Percentiles rank a stretch among this genome's conserved stretches.
Evolutionary conservation across 768 basidiomycete genomes (phyloP).

Genomic region (Lepiota brunneoincarnata): DNA sequence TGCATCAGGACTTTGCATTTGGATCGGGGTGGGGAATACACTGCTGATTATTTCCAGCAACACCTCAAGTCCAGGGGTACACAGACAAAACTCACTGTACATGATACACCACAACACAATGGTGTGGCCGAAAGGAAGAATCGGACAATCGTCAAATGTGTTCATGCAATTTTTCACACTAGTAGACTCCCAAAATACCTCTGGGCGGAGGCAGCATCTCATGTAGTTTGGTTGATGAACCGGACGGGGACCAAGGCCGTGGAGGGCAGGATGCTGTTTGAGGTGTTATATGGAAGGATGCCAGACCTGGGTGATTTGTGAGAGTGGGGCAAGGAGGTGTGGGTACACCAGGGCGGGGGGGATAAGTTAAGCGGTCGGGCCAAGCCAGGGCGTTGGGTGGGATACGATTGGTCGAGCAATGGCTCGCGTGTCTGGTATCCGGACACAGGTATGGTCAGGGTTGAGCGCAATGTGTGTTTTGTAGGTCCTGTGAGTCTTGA

Average conservation of each 20-base stretch:
- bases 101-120: too few species aligned
- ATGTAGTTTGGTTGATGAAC: too few species aligned
- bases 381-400: conserved; percentile 29
- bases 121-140: conserved; percentile 41
- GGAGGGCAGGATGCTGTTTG: conserved; percentile 24
- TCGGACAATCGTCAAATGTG: conserved; percentile 29
- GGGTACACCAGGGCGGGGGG: conserved; percentile 17
- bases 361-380: conserved; percentile 16
- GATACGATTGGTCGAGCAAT: conserved; percentile 24
- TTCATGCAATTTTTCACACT: conserved; percentile 31
- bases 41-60: conserved; percentile 28
- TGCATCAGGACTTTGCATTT: conserved; percentile 32
- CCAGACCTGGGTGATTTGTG: conserved; percentile 26
- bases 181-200: conserved; percentile 32
- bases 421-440: conserved; percentile 33
- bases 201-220: too few species aligned
- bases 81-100: too few species aligned
- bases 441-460: conserved; percentile 22
- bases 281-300: conserved; percentile 24
- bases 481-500: conserved; percentile 12
- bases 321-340: conserved; percentile 31
- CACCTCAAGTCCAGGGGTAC: conserved; percentile 37
- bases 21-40: conserved; percentile 44
- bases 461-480: conserved; percentile 24
- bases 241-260: too few species aligned